phyloP scores from a whole-genome alignment of 306 rosid genomes.

The Corylus avellana region DNA sequence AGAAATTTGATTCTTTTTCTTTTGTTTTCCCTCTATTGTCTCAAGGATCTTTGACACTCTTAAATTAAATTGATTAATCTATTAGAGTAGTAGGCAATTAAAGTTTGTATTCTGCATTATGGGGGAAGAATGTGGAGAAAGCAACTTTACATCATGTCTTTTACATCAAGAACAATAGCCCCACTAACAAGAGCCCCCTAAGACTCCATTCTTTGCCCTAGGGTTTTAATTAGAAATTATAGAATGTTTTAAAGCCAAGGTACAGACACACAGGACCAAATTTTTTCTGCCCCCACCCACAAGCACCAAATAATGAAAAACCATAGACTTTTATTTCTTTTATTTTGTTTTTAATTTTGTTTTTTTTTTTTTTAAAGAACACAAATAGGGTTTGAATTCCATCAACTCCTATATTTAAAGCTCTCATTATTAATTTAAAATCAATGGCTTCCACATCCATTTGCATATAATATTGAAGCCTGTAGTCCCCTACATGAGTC shows the following conservation, averaged over 20 bases:
- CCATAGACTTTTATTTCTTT: constrained; percentile 17
- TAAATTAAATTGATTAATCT: not conserved
- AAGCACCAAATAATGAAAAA: constrained; percentile 45
- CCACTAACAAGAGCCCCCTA: constrained; percentile 43
- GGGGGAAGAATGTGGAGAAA: constrained; percentile 54
- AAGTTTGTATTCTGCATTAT: constrained; percentile 38
- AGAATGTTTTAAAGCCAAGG: constrained; percentile 47
- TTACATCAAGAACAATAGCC: constrained; percentile 37
- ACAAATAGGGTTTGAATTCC: constrained; percentile 19
- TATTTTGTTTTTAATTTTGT: no score
- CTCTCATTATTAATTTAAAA: constrained; percentile 43
- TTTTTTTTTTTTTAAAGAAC: no score
- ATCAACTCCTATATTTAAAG: constrained; percentile 38
- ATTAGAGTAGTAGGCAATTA: constrained; percentile 20
- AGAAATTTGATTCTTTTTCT: not conserved
- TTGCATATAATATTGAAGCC: constrained; percentile 12
- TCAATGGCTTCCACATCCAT: constrained; percentile 41
- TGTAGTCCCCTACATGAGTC: constrained; percentile 58
- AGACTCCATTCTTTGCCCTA: constrained; percentile 37
- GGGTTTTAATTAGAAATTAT: constrained; percentile 31
- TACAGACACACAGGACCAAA: constrained; percentile 49
- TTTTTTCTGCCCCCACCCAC: constrained; percentile 51
- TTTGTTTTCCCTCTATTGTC: constrained; percentile 3
- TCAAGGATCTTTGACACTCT: constrained; percentile 13
- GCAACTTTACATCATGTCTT: constrained; percentile 36